Evolutionary conservation across 352 stramenopile genomes (phyloP), one percentile per base, ranked within the genome.

Genomic region (Phytopythium aichiense): DNA sequence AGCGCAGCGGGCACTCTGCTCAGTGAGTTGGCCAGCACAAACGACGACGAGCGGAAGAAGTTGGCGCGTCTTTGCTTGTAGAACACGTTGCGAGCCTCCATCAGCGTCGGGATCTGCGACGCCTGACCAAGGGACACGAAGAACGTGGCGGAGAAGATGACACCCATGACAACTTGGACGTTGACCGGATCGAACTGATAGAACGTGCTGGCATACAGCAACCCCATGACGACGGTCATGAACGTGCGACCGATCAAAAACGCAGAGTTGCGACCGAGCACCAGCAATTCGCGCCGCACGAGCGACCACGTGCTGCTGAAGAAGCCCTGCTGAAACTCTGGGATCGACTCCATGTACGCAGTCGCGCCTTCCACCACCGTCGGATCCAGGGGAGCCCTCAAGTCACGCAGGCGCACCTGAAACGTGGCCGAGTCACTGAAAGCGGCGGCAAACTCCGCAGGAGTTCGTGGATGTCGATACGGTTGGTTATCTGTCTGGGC

Each of bases 121-220:
- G 91, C 87, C 18, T 83, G 73, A 20, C 81, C 81, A 37, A 96
- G 51, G 2, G 75, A 78, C 7, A 90, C 72, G 60, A 92, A 95
- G 50, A 96, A 81, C 55, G 92, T 74, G 37, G 75, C 76, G 25
- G 86, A 79, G 64, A 95, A 96, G 9, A 95, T 56, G n/a, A 93
- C 73, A 30, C 89, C 84, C 64, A 95, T 79, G 28, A 91, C 56
- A 4, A 78, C 65, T 46, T 80, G 67, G 11, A 75, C 63, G 23
- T 83, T 65, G 22, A 63, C 73, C 11, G 67, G 63, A 9, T 79
- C 59, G 28, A 80, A 71, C 23, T 80, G 31, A 59, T 76, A 82
- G 55, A 85, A 85, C 4, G 58, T 76, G 55, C 65, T 76, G 38
- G 64, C 68, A 45, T 81, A 78, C 20, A 85, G 57, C 49, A 85